These are phyloP conservation scores for Tinospora cordifolia DNA, from an alignment of 164 flowering plant species.

Conservation along the genomic window DNA sequence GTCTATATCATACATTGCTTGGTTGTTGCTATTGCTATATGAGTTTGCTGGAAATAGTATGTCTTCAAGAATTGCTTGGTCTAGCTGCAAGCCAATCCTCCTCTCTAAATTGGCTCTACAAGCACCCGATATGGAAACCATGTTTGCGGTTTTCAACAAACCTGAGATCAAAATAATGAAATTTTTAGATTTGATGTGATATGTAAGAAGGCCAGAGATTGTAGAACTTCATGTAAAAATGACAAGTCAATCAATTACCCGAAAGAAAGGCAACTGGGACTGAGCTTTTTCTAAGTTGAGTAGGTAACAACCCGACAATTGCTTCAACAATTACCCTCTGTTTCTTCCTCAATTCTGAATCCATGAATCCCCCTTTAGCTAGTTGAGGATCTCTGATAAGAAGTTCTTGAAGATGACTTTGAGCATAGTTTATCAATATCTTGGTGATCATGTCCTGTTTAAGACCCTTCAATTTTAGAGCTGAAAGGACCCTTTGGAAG, in stretches of 20 bases:
- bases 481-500: slow-evolving; percentile 72
- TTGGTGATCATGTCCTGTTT: slow-evolving; percentile 70
- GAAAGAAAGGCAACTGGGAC: slow-evolving; percentile 95
- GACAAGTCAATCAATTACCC: slow-evolving; percentile 40
- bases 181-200: background rate
- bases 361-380: slow-evolving; percentile 41
- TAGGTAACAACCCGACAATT: slow-evolving; percentile 63
- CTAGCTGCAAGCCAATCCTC: slow-evolving; percentile 83
- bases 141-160: slow-evolving; percentile 53
- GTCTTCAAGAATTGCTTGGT: slow-evolving; percentile 96
- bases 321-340: slow-evolving; percentile 71
- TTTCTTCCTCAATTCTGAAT: slow-evolving; percentile 62
- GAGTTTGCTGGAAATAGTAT: slow-evolving; percentile 69
- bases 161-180: background rate
- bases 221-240: background rate
- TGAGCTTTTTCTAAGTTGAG: slow-evolving; percentile 71
- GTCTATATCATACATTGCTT: slow-evolving; percentile 63
- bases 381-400: slow-evolving; percentile 45
- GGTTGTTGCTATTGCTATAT: slow-evolving; percentile 42
- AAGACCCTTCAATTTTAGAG: slow-evolving; percentile 75
- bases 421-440: slow-evolving; percentile 74
- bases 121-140: slow-evolving; percentile 51
- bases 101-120: slow-evolving; percentile 83
- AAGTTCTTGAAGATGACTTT: slow-evolving; percentile 63
- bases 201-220: background rate